phyloP scores from a whole-genome alignment of 257 asterid species.

The Perilla frutescens region DNA sequence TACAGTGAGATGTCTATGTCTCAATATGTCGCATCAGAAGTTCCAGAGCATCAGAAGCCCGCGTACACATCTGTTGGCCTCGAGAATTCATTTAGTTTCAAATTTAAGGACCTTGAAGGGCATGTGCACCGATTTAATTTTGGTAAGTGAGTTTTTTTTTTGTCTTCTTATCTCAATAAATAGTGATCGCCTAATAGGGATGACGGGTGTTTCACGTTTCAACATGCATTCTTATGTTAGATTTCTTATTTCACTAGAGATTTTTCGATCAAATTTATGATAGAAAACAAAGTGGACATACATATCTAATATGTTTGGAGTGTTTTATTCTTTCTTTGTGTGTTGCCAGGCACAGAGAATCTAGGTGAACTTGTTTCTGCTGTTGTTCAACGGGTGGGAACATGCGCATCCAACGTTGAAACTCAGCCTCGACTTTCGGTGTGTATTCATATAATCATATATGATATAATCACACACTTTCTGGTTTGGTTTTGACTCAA shows the following conservation, averaged over 20 bases:
- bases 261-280: conserved; percentile 13
- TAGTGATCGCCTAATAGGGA: not conserved
- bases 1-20: conserved; percentile 89
- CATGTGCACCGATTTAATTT: conserved; percentile 81
- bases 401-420: conserved; percentile 47
- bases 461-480: not conserved
- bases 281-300: conserved; percentile 16
- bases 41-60: conserved; percentile 60
- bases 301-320: not conserved
- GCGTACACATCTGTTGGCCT: conserved; percentile 79
- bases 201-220: too few species aligned
- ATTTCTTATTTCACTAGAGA: too few species aligned
- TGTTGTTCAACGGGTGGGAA: conserved; percentile 74
- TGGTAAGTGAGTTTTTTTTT: conserved; percentile 54
- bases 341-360: conserved; percentile 68
- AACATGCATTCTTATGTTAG: too few species aligned
- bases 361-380: conserved; percentile 81
- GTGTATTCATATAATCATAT: conserved; percentile 36
- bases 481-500: not conserved
- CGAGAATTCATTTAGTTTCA: conserved; percentile 77
- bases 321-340: conserved; percentile 13
- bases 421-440: conserved; percentile 78
- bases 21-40: conserved; percentile 65
- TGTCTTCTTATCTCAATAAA: too few species aligned
- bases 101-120: conserved; percentile 75